These are phyloP conservation scores for Taxawa tesnikishii DNA, from an alignment of 2,329 filamentous ascomycete species.

Conservation along the genomic window DNA sequence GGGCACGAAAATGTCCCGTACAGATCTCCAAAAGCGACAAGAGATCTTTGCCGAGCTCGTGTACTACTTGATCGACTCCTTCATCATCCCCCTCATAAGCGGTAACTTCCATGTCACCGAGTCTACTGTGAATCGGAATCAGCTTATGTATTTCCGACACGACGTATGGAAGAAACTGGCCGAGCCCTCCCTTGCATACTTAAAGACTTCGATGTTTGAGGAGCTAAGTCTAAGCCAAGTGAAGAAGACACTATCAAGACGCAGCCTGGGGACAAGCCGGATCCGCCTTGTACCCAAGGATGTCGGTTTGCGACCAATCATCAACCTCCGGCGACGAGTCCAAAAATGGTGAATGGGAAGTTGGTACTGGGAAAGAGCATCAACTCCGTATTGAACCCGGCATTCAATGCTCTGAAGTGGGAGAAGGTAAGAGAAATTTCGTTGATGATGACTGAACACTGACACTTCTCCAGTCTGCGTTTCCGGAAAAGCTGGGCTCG, in stretches of 20 bases:
- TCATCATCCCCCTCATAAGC: slow-evolving; percentile 75
- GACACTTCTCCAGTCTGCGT: slow-evolving; percentile 14
- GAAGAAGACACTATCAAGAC: slow-evolving; percentile 44
- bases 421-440: slow-evolving; percentile 50
- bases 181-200: slow-evolving; percentile 54
- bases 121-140: slow-evolving; percentile 65
- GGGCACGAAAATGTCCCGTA: slow-evolving; percentile 48
- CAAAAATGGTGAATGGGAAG: slow-evolving; percentile 41
- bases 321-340: slow-evolving; percentile 63
- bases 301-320: slow-evolving; percentile 65
- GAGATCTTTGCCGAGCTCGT: slow-evolving; percentile 77
- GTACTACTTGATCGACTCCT: slow-evolving; percentile 87
- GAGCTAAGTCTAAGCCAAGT: slow-evolving; percentile 53
- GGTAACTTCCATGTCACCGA: slow-evolving; percentile 93
- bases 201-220: slow-evolving; percentile 68
- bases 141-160: slow-evolving; percentile 86
- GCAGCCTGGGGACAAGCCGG: slow-evolving; percentile 62
- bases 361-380: slow-evolving; percentile 50
- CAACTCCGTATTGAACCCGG: slow-evolving; percentile 58
- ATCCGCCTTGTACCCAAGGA: slow-evolving; percentile 76
- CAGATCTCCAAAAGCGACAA: slow-evolving; percentile 61
- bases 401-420: slow-evolving; percentile 64
- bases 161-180: slow-evolving; percentile 75
- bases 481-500: slow-evolving; percentile 55
- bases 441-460: neutral